These are phyloP conservation scores for Tephrocybe sp. DNA, from an alignment of 768 basidiomycete genomes.

Conservation along the genomic window DNA sequence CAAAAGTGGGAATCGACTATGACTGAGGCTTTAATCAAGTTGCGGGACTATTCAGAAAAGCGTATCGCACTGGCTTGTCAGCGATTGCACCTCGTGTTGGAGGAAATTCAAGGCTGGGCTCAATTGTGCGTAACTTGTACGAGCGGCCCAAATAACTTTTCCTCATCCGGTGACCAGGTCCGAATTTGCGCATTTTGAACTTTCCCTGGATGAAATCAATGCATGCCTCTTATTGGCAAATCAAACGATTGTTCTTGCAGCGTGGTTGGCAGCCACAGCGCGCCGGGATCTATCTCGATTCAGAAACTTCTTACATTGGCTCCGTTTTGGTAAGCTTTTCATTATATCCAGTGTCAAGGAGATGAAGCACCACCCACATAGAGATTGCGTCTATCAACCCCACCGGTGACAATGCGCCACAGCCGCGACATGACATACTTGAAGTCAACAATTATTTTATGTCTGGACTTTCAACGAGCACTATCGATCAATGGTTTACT, in stretches of 20 bases:
- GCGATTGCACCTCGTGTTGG: constrained; percentile 69
- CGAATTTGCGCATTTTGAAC: constrained; percentile 51
- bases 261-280: constrained; percentile 66
- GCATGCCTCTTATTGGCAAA: constrained; percentile 51
- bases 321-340: constrained; percentile 60
- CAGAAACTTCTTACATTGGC: constrained; percentile 76
- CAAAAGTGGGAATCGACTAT: constrained; percentile 82
- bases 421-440: constrained; percentile 66
- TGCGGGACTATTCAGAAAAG: constrained; percentile 73
- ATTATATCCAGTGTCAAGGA: not conserved
- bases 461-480: constrained; percentile 63
- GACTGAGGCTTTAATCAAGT: constrained; percentile 62
- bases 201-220: constrained; percentile 47
- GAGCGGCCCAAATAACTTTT: not conserved
- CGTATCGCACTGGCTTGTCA: constrained; percentile 73
- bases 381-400: constrained; percentile 52
- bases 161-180: constrained; percentile 39
- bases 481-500: constrained; percentile 79
- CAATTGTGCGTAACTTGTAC: constrained; percentile 44
- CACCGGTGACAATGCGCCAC: constrained; percentile 45
- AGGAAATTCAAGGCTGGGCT: constrained; percentile 80
- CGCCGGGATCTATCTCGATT: constrained; percentile 70
- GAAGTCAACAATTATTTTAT: constrained; percentile 81
- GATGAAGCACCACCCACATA: constrained; percentile 18
- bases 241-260: constrained; percentile 59